Evolutionary conservation across 176 grass and related monocot genomes (phyloP).

Genomic region (Avena insularis): DNA sequence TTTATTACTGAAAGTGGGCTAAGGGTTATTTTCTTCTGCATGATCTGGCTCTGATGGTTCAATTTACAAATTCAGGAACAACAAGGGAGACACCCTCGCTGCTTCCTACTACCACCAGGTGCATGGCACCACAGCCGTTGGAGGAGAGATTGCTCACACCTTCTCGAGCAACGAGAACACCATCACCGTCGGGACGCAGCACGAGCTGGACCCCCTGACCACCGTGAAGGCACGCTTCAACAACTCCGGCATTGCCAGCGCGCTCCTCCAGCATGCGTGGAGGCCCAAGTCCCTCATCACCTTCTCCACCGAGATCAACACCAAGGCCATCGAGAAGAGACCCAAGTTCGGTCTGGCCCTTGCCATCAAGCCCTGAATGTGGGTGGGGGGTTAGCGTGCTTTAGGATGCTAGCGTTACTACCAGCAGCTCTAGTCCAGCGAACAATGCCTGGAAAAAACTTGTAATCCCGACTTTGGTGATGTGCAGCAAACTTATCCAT

Average conservation of each 20-base stretch:
- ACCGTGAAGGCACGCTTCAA: conserved; percentile 68
- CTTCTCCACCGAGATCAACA: conserved; percentile 69
- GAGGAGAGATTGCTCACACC: conserved; percentile 67
- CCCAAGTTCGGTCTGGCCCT: conserved; percentile 68
- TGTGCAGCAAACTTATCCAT: conserved; percentile 26
- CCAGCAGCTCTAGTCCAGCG: conserved; percentile 37
- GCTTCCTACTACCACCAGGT: conserved; percentile 85
- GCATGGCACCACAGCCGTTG: conserved; percentile 56
- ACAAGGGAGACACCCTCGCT: conserved; percentile 62
- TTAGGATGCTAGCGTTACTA: conserved; percentile 44
- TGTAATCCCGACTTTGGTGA: conserved; percentile 35
- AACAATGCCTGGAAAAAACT: conserved; percentile 43
- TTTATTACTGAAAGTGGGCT: background rate
- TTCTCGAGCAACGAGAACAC: conserved; percentile 75
- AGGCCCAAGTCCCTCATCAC: conserved; percentile 72
- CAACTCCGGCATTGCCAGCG: conserved; percentile 70
- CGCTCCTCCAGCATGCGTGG: conserved; percentile 69
- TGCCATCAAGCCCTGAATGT: conserved; percentile 64
- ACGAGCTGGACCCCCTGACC: conserved; percentile 63
- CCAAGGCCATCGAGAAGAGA: conserved; percentile 63
- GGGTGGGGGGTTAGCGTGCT: background rate
- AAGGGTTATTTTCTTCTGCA: background rate
- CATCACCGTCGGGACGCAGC: conserved; percentile 63
- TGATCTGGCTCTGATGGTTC: background rate
- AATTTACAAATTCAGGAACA: conserved; percentile 59